A percentile compares a stretch with the other conserved stretches of the same genome.
Evolutionary conservation across 2,329 filamentous ascomycete species (phyloP).

Genomic region (Colletotrichum lentis): DNA sequence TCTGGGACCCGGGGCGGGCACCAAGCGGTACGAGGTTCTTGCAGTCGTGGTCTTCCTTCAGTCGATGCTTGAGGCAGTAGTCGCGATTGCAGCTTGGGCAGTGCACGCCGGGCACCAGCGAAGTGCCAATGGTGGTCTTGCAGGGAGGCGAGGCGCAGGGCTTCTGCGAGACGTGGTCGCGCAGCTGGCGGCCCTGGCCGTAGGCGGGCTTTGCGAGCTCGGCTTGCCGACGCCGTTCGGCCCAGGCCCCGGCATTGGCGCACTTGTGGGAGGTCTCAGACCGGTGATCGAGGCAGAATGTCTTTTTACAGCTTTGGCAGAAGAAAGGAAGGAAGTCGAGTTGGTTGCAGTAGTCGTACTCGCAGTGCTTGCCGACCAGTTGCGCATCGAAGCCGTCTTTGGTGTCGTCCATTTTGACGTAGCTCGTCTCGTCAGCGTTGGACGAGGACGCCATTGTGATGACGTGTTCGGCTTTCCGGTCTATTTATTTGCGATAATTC

Average conservation of each 20-base stretch:
- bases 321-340: conserved; percentile 96
- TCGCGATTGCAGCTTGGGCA: conserved; percentile 75
- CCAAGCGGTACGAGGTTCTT: conserved; percentile 71
- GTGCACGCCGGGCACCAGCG: conserved; percentile 72
- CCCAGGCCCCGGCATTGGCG: conserved; percentile 68
- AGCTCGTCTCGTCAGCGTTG: conserved; percentile 61
- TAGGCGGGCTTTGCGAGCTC: conserved; percentile 62
- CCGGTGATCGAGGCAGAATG: conserved; percentile 94
- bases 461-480: conserved; percentile 11
- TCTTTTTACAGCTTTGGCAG: conserved; percentile 86
- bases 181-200: conserved; percentile 63
- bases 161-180: conserved; percentile 66
- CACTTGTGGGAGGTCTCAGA: conserved; percentile 82
- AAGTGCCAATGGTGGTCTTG: conserved; percentile 76
- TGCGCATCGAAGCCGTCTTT: conserved; percentile 74
- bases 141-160: conserved; percentile 73
- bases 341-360: conserved; percentile 89
- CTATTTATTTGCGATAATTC: conserved; percentile 22
- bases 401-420: conserved; percentile 70
- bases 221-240: conserved; percentile 62
- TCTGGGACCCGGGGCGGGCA: conserved; percentile 54
- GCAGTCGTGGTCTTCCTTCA: conserved; percentile 86
- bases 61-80: conserved; percentile 81
- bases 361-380: conserved; percentile 88
- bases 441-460: conserved; percentile 62